Evolutionary conservation across 441 rosid genomes (phyloP).

Genomic region (Adansonia grandidieri): DNA sequence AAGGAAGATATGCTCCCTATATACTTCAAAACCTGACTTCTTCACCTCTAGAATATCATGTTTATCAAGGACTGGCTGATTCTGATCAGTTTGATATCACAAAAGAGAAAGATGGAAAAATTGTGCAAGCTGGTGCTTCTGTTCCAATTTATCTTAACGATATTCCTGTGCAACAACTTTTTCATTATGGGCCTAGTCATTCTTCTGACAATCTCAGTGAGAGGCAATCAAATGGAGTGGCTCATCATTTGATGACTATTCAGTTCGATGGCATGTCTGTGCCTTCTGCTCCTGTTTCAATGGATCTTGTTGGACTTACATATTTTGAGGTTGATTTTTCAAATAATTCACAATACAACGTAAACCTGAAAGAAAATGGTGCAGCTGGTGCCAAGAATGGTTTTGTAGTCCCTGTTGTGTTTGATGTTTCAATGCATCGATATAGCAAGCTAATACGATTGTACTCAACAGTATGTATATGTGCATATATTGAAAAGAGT

Average conservation of each 20-base stretch:
- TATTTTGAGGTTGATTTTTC: conserved; percentile 93
- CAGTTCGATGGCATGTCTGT: conserved; percentile 80
- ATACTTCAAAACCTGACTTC: conserved; percentile 88
- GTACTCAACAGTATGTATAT: conserved; percentile 82
- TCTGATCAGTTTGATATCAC: conserved; percentile 51
- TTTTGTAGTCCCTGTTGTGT: conserved; percentile 84
- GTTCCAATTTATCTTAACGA: conserved; percentile 73
- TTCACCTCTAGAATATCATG: conserved; percentile 71
- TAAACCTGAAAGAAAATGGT: conserved; percentile 45
- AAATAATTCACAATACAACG: conserved; percentile 49
- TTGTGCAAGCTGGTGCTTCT: conserved; percentile 74
- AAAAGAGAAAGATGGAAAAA: conserved; percentile 51
- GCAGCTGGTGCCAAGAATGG: conserved; percentile 46
- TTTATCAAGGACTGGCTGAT: conserved; percentile 56
- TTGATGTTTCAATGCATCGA: conserved; percentile 86
- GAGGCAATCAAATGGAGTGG: conserved; percentile 62
- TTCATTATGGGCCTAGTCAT: conserved; percentile 51
- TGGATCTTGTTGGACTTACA: conserved; percentile 89
- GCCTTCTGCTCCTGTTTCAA: conserved; percentile 82
- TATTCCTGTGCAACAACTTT: conserved; percentile 62
- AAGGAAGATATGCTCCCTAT: conserved; percentile 83
- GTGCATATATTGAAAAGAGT: not conserved
- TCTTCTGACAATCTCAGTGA: conserved; percentile 68
- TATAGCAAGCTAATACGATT: conserved; percentile 85
- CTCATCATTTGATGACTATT: conserved; percentile 79